Evolutionary conservation across 2,329 filamentous ascomycete genomes (phyloP).

Genomic region (Periconia sp.): DNA sequence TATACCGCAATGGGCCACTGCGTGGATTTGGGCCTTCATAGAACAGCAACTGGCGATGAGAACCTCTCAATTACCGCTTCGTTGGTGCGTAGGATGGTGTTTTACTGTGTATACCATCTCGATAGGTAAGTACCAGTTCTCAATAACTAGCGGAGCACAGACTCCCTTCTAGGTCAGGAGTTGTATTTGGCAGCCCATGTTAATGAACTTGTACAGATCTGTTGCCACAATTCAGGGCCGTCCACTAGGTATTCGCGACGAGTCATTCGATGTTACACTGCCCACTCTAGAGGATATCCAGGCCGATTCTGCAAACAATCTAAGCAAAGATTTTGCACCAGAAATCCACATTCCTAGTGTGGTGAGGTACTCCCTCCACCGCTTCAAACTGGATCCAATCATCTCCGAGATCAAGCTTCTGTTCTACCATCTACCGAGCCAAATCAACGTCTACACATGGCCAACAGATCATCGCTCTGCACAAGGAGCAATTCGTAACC

Average conservation of each 20-base stretch:
- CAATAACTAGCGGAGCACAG: too few species aligned
- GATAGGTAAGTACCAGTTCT: constrained; percentile 46
- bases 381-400: constrained; percentile 32
- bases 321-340: constrained; percentile 10
- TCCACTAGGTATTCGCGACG: constrained; percentile 46
- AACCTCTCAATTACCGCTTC: constrained; percentile 13
- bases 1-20: constrained; percentile 48
- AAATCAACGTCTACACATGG: constrained; percentile 21
- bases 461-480: constrained; percentile 19
- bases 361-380: constrained; percentile 27
- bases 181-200: too few species aligned
- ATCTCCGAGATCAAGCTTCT: constrained; percentile 36
- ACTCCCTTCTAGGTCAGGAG: too few species aligned
- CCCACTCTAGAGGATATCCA: constrained; percentile 17
- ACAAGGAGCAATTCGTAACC: constrained; percentile 22
- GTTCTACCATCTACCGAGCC: constrained; percentile 31
- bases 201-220: constrained; percentile 36
- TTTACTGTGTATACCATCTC: constrained; percentile 46
- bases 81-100: constrained; percentile 32
- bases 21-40: constrained; percentile 47
- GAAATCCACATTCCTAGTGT: constrained; percentile 12
- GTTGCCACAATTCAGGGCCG: constrained; percentile 48
- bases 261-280: constrained; percentile 43
- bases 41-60: constrained; percentile 27
- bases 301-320: too few species aligned